These are phyloP conservation scores for Lentinula detonsa DNA, from an alignment of 768 basidiomycete genomes.

Conservation along the genomic window DNA sequence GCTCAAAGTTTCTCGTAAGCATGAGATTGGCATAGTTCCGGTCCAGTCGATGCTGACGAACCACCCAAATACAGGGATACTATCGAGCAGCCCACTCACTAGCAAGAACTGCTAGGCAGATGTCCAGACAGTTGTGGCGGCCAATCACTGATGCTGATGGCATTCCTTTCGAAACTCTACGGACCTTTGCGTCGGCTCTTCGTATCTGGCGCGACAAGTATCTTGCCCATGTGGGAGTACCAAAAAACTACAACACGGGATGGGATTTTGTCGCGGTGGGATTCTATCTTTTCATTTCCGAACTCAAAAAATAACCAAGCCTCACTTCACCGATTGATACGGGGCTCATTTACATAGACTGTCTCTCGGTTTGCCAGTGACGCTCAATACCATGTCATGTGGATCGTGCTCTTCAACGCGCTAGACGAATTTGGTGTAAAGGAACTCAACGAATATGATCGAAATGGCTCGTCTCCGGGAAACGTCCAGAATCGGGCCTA, in stretches of 20 bases:
- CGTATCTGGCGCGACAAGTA: constrained; percentile 72
- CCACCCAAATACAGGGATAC: constrained; percentile 54
- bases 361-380: constrained; percentile 70
- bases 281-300: neutral
- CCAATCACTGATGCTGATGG: constrained; percentile 75
- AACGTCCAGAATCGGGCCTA: constrained; percentile 33
- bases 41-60: neutral
- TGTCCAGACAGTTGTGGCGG: constrained; percentile 77
- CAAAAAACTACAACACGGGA: constrained; percentile 72
- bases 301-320: neutral
- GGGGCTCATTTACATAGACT: constrained; percentile 23
- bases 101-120: constrained; percentile 77
- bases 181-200: constrained; percentile 49
- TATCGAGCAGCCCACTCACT: constrained; percentile 78
- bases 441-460: constrained; percentile 52
- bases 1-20: constrained; percentile 61
- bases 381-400: constrained; percentile 89
- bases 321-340: constrained; percentile 1
- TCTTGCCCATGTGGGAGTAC: constrained; percentile 78
- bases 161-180: constrained; percentile 62
- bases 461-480: constrained; percentile 26
- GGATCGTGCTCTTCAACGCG: constrained; percentile 79
- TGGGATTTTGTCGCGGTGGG: constrained; percentile 82
- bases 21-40: constrained; percentile 1
- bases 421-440: constrained; percentile 81